Percentiles rank a stretch among this genome's conserved stretches.
phyloP scores from a whole-genome alignment of 2,329 filamentous ascomycete genomes.

The Colletotrichum abscissum region DNA sequence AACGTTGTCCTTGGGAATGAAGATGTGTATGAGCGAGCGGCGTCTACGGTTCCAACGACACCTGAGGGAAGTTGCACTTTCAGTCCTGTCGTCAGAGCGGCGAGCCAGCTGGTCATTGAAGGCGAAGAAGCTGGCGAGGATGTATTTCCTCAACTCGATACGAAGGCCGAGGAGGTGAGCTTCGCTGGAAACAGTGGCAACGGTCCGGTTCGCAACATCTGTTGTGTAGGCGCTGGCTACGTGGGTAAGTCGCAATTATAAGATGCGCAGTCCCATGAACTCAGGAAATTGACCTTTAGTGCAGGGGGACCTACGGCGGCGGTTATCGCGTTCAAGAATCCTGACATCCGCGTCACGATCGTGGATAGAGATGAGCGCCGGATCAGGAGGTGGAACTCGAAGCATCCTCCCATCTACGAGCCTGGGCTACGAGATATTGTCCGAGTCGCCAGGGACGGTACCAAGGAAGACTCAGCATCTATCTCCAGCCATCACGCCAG shows the following conservation, averaged over 20 bases:
- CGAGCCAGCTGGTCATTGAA: neutral
- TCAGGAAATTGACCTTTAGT: neutral
- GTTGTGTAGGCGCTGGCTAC: slow-evolving; percentile 81
- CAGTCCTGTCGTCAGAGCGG: slow-evolving; percentile 52
- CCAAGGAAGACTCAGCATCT: slow-evolving; percentile 53
- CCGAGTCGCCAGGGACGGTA: slow-evolving; percentile 69
- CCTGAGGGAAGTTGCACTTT: slow-evolving; percentile 55
- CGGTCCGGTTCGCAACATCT: slow-evolving; percentile 66
- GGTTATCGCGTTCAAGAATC: slow-evolving; percentile 79
- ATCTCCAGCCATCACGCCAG: slow-evolving; percentile 44
- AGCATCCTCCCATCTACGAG: slow-evolving; percentile 80
- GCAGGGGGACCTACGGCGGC: slow-evolving; percentile 80
- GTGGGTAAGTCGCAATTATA: slow-evolving; percentile 66
- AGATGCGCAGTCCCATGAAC: too few species aligned
- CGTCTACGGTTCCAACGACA: slow-evolving; percentile 58
- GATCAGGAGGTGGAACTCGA: slow-evolving; percentile 79
- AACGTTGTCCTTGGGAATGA: neutral
- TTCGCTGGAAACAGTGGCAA: neutral
- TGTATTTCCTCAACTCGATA: slow-evolving; percentile 3
- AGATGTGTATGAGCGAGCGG: slow-evolving; percentile 5
- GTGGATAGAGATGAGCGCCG: slow-evolving; percentile 75
- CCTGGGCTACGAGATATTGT: slow-evolving; percentile 77
- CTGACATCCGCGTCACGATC: slow-evolving; percentile 77
- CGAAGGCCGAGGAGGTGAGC: neutral
- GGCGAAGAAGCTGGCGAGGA: slow-evolving; percentile 37